These are phyloP conservation scores for Kitagawia praeruptora DNA, from an alignment of 129 eudicot species.

Conservation along the genomic window DNA sequence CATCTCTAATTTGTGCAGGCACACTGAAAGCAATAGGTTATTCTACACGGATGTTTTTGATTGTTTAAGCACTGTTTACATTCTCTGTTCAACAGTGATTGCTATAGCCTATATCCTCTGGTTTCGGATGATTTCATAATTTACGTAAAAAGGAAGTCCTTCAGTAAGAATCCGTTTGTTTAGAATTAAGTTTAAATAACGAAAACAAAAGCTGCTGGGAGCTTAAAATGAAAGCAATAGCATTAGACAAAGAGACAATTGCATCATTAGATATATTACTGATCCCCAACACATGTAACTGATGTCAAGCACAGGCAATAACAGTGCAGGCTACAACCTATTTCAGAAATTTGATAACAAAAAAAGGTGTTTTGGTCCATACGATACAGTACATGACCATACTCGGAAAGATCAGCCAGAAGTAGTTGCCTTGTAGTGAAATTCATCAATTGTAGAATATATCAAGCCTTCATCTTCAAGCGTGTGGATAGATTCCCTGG, in stretches of 20 bases:
- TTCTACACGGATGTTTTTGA: background rate
- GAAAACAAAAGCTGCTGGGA: background rate
- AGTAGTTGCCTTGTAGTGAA: slow-evolving; percentile 67
- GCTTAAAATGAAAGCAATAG: background rate
- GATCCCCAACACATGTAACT: background rate
- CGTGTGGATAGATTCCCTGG: slow-evolving; percentile 69
- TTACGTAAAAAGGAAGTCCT: background rate
- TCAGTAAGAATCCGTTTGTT: background rate
- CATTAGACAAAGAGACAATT: background rate
- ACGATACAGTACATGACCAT: background rate
- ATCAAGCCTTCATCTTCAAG: slow-evolving; percentile 80
- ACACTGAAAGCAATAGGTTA: background rate
- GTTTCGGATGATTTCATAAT: background rate
- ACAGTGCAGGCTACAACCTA: background rate
- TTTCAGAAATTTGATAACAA: background rate
- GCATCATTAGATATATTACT: background rate
- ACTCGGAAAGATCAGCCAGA: slow-evolving; percentile 27
- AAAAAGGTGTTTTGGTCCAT: background rate
- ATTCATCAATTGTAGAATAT: slow-evolving; percentile 82
- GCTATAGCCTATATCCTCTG: background rate
- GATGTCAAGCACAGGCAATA: background rate
- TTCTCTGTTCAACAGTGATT: background rate
- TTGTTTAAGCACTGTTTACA: background rate
- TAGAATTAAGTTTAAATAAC: background rate
- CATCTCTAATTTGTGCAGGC: background rate